Base-by-base conservation (phyloP, 352 stramenopile genomes). In the Phytophthora ramorum region DNA sequence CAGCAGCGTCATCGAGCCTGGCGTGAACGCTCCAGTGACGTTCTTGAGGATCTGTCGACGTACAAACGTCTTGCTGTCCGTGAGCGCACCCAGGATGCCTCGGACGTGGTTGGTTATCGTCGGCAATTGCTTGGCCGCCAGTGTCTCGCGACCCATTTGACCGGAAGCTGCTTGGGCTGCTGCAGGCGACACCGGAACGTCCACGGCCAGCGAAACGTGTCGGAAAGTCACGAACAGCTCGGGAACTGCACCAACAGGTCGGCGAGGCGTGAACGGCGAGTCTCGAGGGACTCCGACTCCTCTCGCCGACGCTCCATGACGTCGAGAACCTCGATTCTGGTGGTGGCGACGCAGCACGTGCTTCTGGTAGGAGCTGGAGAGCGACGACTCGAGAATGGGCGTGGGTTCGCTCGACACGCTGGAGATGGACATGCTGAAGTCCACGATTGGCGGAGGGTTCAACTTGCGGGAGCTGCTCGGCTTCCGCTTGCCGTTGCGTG, bases 91-190 rank as follows among this genome's bases (percentile, higher is more conserved):
- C 17, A 79, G n/a, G 32, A 70, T 73, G 41, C 73, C 75, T 34
- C 69, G 66, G 2, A 83, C 37, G 40, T 88, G 69, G 60, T 91
- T 90, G 35, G 71, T 48, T 5, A 91, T 56, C 17, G 78, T 87
- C 12, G 82, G 76, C 19, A 89, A 58, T 24, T 87, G 82, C 56
- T 76, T 78, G 50, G 66, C 68, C 22, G 55, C 66, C 28, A 78
- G 20, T 32, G 61, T 62, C 32, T 78, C 66, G 38, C 66, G 71
- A 43, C 61, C 43, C 52, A 69, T 68, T 63, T 72, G 60, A 45
- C 66, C 58, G 7, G 71, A 65, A 49, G 46, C 44, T 35, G 51
- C 60, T 63, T 72, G 51, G 16, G 37, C 37, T 43, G 37, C 54
- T 32, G 63, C 70, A 63, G 66, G 61, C 3, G 66, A 26, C 38